Base-by-base conservation (phyloP, 2,329 filamentous ascomycete genomes). In the Zymoseptoria crescenta region DNA sequence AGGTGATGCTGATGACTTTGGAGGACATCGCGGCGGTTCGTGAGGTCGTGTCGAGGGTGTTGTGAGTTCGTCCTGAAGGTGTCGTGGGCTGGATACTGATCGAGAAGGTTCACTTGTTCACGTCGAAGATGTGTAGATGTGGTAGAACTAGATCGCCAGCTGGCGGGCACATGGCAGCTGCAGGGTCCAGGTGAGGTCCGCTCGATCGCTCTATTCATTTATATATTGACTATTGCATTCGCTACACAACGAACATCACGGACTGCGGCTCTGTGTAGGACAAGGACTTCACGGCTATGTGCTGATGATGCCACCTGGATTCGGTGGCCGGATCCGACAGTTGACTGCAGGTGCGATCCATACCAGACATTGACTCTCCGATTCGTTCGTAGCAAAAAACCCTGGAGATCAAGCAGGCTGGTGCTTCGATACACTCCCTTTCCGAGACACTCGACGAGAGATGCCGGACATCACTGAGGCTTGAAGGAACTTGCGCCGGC, bases 1-100 rank as follows among this genome's bases (percentile, higher is more conserved):
- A 71, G 52, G 64, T 72, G 27, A 72, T 64, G 49, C 57, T 51
- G 60, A 67, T 66, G 13, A 70, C 68, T 63, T 68, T 69, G 56
- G 66, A 67, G 16, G 60, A 52, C 66, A 68, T 69, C 2, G 35
- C 62, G 50, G 56, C 55, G 41, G 50, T 49, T 51, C n/a, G 54
- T 52, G 50, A 27, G 49, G 49, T 51, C 4, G 20, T 10, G 49
- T 51, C 8, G 49, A 13, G 41, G 19, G 8, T 7, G 24, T 51
- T 51, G 49, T 16, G 49, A 51, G 49, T 4, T 51, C 49, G 49
- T 51, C 9, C 10, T 16, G 35, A 16, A 45, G 35, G 5, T n/a
- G 1, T 45, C n/a, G 35, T 45, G 35, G n/a, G 35, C 10, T 45
- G 16, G 35, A 2, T 10, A 6, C 8, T 8, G 6, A 16, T 13